Evolutionary conservation across 2,329 filamentous ascomycete genomes (phyloP), one percentile per base, ranked within the genome.

Genomic region (Waltergamsia citrina): DNA sequence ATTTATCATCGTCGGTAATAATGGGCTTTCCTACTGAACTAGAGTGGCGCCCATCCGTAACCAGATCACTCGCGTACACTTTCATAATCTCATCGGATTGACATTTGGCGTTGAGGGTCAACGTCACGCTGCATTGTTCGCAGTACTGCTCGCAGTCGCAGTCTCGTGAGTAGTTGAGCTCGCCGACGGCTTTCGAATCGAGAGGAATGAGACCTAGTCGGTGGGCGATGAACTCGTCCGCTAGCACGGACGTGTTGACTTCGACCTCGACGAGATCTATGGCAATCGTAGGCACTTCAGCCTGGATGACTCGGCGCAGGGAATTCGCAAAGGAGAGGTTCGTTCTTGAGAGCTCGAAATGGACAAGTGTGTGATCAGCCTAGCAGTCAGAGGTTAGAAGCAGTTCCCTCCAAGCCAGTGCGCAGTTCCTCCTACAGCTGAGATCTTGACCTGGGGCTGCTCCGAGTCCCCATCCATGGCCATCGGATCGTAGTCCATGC

Each of bases 61-160:
- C 74, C 43, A 98, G 63, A 57, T 98, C 90, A 38, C 87, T 78
- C 38, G 92, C 88, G 54, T 93, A 95, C 8, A 98, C 86, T 51
- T 85, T 86, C 79, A 98, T 92, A 40, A 90, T 81, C 42, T 90
- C 82, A 48, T 92, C 85, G 33, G 76, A 74, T 4, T 78, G 87
- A 60, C 87, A 94, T 52, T 84, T 81, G 27, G 86, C 90, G 51
- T 94, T 81, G 25, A 98, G 71, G 4, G 75, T 81, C 19, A 98
- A 74, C 17, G 78, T 82, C 33, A 96, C 84, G 45, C 83, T 85
- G 68, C 92, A 98, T 47, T 83, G 76, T 44, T 94, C 84, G 66
- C 92, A 98, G 65, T 88, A 86, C 49, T 90, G 81, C 49, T 95
- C 90, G 67, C 92, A 98, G 53, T 94, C 86, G 67, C 92, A 98